Percentiles rank a stretch among this genome's conserved stretches.
phyloP scores from a whole-genome alignment of 768 basidiomycete genomes.

The Coprinopsis cinerea region DNA sequence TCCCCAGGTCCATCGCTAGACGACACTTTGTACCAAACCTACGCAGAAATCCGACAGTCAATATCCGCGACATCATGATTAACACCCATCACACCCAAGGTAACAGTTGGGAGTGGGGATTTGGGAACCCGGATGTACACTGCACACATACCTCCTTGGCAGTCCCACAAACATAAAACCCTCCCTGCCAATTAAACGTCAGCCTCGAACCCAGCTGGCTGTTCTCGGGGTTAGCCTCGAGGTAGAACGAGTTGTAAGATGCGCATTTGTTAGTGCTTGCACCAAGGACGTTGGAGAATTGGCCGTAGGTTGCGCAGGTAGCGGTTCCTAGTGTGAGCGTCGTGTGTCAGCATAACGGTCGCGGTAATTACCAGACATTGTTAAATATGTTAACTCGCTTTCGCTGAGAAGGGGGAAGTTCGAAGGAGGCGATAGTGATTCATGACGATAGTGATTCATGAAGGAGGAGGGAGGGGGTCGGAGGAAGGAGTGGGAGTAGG shows the following conservation, averaged over 20 bases:
- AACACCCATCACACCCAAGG: no score
- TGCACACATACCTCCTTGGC: slow-evolving; percentile 20
- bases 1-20: slow-evolving; percentile 3
- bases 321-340: no score
- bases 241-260: slow-evolving; percentile 19
- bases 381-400: no score
- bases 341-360: no score
- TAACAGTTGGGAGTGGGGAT: no score
- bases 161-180: slow-evolving; percentile 25
- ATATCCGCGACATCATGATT: not conserved
- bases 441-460: no score
- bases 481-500: no score
- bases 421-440: no score
- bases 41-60: not conserved
- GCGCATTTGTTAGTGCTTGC: slow-evolving; percentile 28
- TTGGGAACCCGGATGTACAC: not conserved
- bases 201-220: slow-evolving; percentile 24
- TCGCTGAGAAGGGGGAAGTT: no score
- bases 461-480: no score
- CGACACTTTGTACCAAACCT: slow-evolving; percentile 12
- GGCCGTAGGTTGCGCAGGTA: slow-evolving; percentile 22
- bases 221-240: slow-evolving; percentile 24
- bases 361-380: no score
- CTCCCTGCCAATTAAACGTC: slow-evolving; percentile 23
- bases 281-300: slow-evolving; percentile 21